Evolutionary conservation across 129 eudicot species (phyloP).

Genomic region (Saposhnikovia divaricata): DNA sequence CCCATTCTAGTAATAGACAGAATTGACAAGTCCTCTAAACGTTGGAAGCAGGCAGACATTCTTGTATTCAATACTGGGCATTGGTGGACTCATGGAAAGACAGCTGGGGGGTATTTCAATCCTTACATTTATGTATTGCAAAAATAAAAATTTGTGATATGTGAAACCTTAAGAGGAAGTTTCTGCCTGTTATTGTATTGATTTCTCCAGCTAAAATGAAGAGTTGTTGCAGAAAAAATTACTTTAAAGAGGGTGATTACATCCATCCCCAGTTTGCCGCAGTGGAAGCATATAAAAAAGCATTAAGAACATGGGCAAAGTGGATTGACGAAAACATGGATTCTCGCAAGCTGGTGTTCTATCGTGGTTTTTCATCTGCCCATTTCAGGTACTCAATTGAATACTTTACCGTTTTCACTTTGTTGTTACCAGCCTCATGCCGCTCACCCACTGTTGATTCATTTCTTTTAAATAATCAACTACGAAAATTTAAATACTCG

Average conservation of each 20-base stretch:
- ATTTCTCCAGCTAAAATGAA: neutral
- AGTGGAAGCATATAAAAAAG: conserved; percentile 77
- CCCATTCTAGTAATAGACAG: conserved; percentile 77
- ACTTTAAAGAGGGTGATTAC: conserved; percentile 72
- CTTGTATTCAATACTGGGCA: conserved; percentile 93
- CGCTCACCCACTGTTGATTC: no score
- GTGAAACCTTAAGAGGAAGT: neutral
- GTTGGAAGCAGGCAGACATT: conserved; percentile 82
- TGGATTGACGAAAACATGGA: conserved; percentile 61
- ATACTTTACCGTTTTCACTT: neutral
- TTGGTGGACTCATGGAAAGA: conserved; percentile 99
- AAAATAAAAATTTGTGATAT: no score
- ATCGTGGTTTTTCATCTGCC: conserved; percentile 89
- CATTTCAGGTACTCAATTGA: conserved; percentile 61
- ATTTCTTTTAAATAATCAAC: no score
- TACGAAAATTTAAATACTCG: no score
- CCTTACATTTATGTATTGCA: neutral
- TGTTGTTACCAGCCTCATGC: neutral
- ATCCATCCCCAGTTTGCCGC: conserved; percentile 69
- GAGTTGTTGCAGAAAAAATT: conserved; percentile 49
- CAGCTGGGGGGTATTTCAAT: conserved; percentile 64
- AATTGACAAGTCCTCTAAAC: conserved; percentile 61
- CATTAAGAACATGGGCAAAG: conserved; percentile 79
- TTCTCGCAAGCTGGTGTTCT: conserved; percentile 51
- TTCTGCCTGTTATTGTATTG: neutral